A percentile compares a stretch with the other conserved stretches of the same genome.
Evolutionary conservation across 495 filamentous ascomycete genomes (phyloP).

Genomic region (Penicillium parvum): DNA sequence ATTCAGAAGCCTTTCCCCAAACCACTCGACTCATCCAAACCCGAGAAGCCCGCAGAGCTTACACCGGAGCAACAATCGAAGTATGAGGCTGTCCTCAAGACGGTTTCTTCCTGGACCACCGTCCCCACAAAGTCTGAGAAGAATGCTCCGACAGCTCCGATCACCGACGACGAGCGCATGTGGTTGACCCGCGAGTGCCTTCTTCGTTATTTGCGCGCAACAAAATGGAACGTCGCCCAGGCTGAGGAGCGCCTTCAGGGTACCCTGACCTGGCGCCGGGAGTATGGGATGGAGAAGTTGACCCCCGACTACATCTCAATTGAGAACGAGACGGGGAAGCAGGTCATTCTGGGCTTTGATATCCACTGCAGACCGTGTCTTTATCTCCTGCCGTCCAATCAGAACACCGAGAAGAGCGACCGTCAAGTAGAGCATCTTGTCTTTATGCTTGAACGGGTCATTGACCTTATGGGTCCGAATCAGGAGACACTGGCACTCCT

Average conservation of each 20-base stretch:
- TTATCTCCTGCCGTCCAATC: slow-evolving; percentile 80
- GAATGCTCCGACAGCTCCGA: slow-evolving; percentile 54
- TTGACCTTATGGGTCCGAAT: slow-evolving; percentile 80
- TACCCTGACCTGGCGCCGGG: slow-evolving; percentile 82
- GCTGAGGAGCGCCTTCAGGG: slow-evolving; percentile 72
- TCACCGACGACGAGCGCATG: slow-evolving; percentile 77
- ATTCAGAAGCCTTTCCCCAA: slow-evolving; percentile 66
- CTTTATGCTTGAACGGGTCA: slow-evolving; percentile 86
- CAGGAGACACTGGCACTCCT: slow-evolving; percentile 82
- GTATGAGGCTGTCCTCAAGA: slow-evolving; percentile 67
- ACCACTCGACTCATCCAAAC: slow-evolving; percentile 54
- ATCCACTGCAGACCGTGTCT: slow-evolving; percentile 77
- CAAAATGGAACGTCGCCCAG: slow-evolving; percentile 78
- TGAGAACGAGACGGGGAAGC: slow-evolving; percentile 96
- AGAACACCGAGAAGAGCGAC: slow-evolving; percentile 87
- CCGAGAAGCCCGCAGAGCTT: slow-evolving; percentile 49
- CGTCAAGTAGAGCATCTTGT: slow-evolving; percentile 92
- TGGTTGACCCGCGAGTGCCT: slow-evolving; percentile 91
- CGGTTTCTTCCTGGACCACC: slow-evolving; percentile 65
- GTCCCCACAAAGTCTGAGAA: slow-evolving; percentile 58
- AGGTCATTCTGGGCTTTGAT: slow-evolving; percentile 83
- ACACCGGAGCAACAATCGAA: slow-evolving; percentile 77
- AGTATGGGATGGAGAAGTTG: slow-evolving; percentile 72
- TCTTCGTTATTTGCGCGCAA: slow-evolving; percentile 85
- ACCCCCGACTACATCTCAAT: slow-evolving; percentile 78